Base-by-base conservation (phyloP, 306 rosid species). In the Inga leiocalycina region DNA sequence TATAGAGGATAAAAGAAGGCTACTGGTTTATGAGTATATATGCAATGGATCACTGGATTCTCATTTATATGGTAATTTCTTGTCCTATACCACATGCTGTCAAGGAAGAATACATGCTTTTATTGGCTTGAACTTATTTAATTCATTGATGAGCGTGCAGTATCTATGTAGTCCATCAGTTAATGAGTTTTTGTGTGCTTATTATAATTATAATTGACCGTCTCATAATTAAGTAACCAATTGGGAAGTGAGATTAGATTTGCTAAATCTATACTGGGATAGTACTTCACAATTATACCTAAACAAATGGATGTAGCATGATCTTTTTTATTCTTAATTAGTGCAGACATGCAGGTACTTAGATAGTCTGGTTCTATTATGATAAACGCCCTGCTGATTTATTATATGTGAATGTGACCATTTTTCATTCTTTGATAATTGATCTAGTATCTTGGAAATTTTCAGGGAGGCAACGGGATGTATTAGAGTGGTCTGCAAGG, bases 31-130 rank as follows among this genome's bases (percentile, higher is more conserved):
- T 76, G 99, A 97, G 76, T 97, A 89, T 77, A 97, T 97, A 86
- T 97, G 99, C 89, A 94, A 97, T 68, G 98, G 98, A 57, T 97
- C 99, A 20, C 80, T 97, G 80, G 99, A 97, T 84, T 83, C 95
- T 80, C 99, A 97, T 89, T 81, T 97, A 88, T 97, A 97, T 77
- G 94, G 99, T 97, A 92, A 92, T 72, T 72, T 82, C 72, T 56
- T 64, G 45, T 67, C 85, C 59, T 48, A 14, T 51, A 54, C 67
- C 43, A 74, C 15, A 68, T 75, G 65, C 27, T 74, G 19, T 73
- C 30, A 4, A 37, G 65, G 34, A 39, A 46, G n/a, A 71, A 62
- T 54, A 71, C 75, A n/a, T 32, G 48, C 75, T 75, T 79, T 34
- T 69, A 56, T 68, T 69, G 44, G 64, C 19, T 57, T 68, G 65